Evolutionary conservation across 2,329 filamentous ascomycete genomes (phyloP).

Genomic region (Trematosphaeria pertusa): DNA sequence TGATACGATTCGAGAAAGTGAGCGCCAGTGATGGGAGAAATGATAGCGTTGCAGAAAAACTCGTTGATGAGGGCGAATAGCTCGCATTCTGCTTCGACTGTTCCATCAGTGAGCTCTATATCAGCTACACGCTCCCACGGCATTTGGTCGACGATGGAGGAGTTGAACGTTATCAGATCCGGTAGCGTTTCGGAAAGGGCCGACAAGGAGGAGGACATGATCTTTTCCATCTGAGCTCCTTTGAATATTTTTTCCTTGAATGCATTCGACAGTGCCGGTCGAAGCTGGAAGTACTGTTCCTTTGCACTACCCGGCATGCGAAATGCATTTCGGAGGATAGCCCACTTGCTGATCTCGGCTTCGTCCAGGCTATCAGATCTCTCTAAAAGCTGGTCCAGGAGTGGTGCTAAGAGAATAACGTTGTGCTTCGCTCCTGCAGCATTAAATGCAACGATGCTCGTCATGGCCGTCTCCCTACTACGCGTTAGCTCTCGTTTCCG

Average conservation of each 20-base stretch:
- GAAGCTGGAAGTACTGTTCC: conserved; percentile 27
- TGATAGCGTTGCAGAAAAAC: conserved; percentile 61
- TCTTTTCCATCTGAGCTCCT: conserved; percentile 54
- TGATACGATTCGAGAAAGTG: conserved; percentile 57
- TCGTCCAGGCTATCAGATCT: conserved; percentile 26
- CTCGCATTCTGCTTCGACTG: conserved; percentile 56
- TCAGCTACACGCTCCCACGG: conserved; percentile 66
- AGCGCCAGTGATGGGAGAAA: conserved; percentile 58
- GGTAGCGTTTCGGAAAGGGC: conserved; percentile 54
- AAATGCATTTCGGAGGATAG: conserved; percentile 38
- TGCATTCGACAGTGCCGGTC: conserved; percentile 37
- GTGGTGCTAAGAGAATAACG: conserved; percentile 57
- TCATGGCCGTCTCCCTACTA: conserved; percentile 45
- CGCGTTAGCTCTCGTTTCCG: no score
- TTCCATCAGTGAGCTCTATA: conserved; percentile 51
- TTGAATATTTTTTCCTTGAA: conserved; percentile 55
- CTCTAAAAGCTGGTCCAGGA: conserved; percentile 46
- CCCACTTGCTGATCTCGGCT: conserved; percentile 25
- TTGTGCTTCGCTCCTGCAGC: conserved; percentile 59
- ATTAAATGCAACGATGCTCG: conserved; percentile 57
- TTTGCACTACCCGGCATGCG: conserved; percentile 30
- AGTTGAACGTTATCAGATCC: conserved; percentile 65
- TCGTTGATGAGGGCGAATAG: conserved; percentile 59
- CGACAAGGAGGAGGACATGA: conserved; percentile 37
- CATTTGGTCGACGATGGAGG: conserved; percentile 66